Conservation (phyloP, 345 rosid genomes). For the Lepidium aucheri region DNA sequence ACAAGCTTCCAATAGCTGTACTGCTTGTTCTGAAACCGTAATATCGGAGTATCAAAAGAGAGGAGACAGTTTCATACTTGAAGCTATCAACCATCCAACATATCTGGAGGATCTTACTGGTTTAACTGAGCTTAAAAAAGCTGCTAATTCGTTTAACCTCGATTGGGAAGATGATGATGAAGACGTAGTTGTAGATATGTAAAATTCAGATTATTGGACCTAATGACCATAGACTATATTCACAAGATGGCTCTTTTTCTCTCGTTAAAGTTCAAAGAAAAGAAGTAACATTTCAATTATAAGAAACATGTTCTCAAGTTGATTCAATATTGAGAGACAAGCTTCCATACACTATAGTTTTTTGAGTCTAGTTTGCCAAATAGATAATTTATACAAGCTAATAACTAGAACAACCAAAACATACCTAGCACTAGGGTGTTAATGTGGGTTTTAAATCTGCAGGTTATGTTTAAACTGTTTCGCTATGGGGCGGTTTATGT, state of each 20-base stretch:
- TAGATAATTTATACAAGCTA: too few species aligned
- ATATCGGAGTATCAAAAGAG: constrained; percentile 56
- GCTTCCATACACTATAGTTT: too few species aligned
- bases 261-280: neutral
- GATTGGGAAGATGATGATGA: constrained; percentile 58
- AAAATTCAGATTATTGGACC: neutral
- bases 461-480: too few species aligned
- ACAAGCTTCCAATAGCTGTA: constrained; percentile 76
- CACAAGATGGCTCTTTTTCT: neutral
- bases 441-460: too few species aligned
- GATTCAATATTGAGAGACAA: neutral
- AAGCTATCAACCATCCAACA: constrained; percentile 91
- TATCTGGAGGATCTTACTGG: constrained; percentile 91
- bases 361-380: too few species aligned
- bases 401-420: too few species aligned
- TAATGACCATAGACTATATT: neutral
- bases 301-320: neutral
- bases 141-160: constrained; percentile 52
- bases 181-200: constrained; percentile 10
- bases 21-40: constrained; percentile 81
- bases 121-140: constrained; percentile 71
- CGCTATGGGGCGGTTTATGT: too few species aligned
- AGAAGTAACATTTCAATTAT: neutral
- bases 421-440: too few species aligned
- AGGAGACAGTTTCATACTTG: constrained; percentile 64